Conservation (phyloP, 2,329 filamentous ascomycete species). For the Trichoderma sp. region DNA sequence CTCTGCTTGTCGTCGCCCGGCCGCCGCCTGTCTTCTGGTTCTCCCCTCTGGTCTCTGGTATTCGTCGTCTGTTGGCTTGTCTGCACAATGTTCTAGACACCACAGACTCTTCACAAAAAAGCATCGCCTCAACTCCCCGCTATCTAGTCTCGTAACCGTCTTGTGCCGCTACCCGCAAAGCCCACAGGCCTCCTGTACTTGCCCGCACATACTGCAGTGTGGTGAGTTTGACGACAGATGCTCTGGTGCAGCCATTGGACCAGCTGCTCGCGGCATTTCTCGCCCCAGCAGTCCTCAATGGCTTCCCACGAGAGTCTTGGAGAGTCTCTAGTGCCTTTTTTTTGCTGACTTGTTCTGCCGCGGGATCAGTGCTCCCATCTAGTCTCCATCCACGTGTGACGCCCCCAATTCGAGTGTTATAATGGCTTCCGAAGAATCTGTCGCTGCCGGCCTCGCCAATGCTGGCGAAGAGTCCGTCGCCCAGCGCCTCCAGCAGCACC, state of each 20-base stretch:
- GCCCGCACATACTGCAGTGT: not conserved
- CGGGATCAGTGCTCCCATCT: conserved; percentile 8
- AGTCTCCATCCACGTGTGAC: not conserved
- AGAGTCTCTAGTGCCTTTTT: not conserved
- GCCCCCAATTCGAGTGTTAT: conserved; percentile 27
- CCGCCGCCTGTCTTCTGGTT: conserved; percentile 45
- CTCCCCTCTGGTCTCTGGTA: conserved; percentile 45
- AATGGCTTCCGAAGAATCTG: conserved; percentile 45
- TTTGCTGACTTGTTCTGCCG: not conserved
- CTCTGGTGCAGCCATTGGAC: not conserved
- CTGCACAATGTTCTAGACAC: conserved; percentile 45
- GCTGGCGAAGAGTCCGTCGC: conserved; percentile 53
- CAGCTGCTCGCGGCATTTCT: not conserved
- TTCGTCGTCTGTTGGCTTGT: conserved; percentile 37
- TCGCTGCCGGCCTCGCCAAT: conserved; percentile 38
- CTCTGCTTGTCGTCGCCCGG: conserved; percentile 32
- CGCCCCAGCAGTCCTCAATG: not conserved
- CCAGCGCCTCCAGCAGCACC: conserved; percentile 64
- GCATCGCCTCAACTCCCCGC: conserved; percentile 17
- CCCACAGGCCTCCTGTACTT: not conserved
- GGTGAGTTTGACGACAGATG: conserved; percentile 3
- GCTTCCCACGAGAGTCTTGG: not conserved
- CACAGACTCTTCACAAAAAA: conserved; percentile 31
- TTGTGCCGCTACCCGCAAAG: conserved; percentile 22
- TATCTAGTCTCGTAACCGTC: conserved; percentile 16